Conservation (phyloP, 2,329 filamentous ascomycete genomes). For the Xylariaceae sp. region DNA sequence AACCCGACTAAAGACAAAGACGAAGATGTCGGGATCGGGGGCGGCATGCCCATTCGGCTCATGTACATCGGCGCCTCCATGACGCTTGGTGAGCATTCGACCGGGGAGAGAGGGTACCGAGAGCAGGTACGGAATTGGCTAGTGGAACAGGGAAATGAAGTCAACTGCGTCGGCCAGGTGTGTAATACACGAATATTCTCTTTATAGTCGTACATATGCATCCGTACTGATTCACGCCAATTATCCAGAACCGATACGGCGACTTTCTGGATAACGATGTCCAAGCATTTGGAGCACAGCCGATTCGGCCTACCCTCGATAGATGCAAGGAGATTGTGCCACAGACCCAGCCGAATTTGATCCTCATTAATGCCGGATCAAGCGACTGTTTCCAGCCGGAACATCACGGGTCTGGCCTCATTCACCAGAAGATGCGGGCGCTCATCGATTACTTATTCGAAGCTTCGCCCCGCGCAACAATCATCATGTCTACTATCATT, state of each 20-base stretch:
- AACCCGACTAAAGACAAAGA: slow-evolving; percentile 6
- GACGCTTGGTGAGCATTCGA: slow-evolving; percentile 28
- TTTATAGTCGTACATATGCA: not conserved
- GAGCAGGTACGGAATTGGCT: slow-evolving; percentile 28
- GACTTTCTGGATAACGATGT: slow-evolving; percentile 30
- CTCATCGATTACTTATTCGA: slow-evolving; percentile 27
- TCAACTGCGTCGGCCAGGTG: slow-evolving; percentile 27
- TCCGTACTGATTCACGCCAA: slow-evolving; percentile 9
- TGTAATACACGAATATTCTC: not conserved
- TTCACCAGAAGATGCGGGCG: slow-evolving; percentile 23
- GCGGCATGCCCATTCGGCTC: slow-evolving; percentile 25
- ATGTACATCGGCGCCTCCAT: slow-evolving; percentile 29
- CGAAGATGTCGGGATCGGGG: slow-evolving; percentile 14
- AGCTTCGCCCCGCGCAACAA: slow-evolving; percentile 23
- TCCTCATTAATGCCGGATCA: slow-evolving; percentile 27
- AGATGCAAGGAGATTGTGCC: slow-evolving; percentile 27
- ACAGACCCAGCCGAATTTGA: slow-evolving; percentile 26
- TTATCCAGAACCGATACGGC: slow-evolving; percentile 24
- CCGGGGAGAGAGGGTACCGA: slow-evolving; percentile 24
- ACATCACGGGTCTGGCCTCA: slow-evolving; percentile 23
- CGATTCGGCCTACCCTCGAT: slow-evolving; percentile 26
- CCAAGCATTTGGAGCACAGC: slow-evolving; percentile 28
- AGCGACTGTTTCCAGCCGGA: slow-evolving; percentile 28
- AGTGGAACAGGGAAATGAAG: slow-evolving; percentile 23
- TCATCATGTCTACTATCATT: slow-evolving; percentile 29